Percentiles rank a stretch among this genome's conserved stretches.
Evolutionary conservation across 208 protist genomes (phyloP).

Genomic region (Naegleria lovaniensis): DNA sequence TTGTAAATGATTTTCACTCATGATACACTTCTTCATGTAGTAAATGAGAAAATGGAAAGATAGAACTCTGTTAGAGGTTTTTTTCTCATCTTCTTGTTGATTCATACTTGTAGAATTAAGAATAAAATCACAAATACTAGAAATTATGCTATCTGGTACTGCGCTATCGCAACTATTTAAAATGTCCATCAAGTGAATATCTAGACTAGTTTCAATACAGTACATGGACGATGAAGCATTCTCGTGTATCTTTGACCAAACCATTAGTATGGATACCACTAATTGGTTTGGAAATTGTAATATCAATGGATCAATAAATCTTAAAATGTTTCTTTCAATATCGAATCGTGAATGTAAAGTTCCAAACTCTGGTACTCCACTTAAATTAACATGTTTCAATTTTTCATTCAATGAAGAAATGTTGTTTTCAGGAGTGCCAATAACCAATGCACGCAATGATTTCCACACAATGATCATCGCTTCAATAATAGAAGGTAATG

Average conservation of each 20-base stretch:
- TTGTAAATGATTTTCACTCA: neutral
- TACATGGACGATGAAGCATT: neutral
- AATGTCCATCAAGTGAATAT: neutral
- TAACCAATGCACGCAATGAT: neutral
- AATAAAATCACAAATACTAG: neutral
- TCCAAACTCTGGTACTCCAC: neutral
- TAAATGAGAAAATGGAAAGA: neutral
- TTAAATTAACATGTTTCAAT: neutral
- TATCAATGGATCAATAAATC: constrained; percentile 6
- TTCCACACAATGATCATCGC: neutral
- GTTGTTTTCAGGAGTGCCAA: neutral
- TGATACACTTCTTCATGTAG: neutral
- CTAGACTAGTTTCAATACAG: neutral
- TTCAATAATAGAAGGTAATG: neutral
- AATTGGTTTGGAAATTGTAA: neutral
- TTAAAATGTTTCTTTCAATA: neutral
- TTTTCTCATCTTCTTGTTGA: neutral
- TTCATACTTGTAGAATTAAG: neutral
- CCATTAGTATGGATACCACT: neutral
- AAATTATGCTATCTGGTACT: neutral
- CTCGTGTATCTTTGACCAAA: neutral
- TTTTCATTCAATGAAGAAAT: neutral
- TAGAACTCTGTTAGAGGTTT: neutral
- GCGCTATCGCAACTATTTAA: neutral
- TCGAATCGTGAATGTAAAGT: neutral